Evolutionary conservation across 768 basidiomycete genomes (phyloP).

Genomic region (Mycena haematopus): DNA sequence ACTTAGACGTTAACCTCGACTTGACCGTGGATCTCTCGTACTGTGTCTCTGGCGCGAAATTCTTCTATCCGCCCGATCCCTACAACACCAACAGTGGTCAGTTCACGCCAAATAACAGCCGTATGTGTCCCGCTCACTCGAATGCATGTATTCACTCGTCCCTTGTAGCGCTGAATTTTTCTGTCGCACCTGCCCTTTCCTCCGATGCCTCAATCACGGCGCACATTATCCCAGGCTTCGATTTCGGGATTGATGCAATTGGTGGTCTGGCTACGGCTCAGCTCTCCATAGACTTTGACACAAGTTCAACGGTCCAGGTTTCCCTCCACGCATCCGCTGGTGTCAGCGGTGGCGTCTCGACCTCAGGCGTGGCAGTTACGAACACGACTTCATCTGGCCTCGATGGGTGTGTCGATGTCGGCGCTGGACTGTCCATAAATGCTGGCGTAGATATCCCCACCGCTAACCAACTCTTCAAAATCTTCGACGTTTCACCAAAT

Average conservation of each 20-base stretch:
- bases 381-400: slow-evolving; percentile 21
- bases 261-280: slow-evolving; percentile 26
- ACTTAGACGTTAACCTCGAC: slow-evolving; percentile 41
- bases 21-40: slow-evolving; percentile 42
- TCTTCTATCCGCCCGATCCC: slow-evolving; percentile 45
- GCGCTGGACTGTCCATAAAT: slow-evolving; percentile 43
- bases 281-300: slow-evolving; percentile 37
- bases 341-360: slow-evolving; percentile 10
- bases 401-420: slow-evolving; percentile 45
- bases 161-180: slow-evolving; percentile 39
- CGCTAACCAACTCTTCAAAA: background rate
- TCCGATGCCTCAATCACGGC: slow-evolving; percentile 39
- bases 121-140: slow-evolving; percentile 29
- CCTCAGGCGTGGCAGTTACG: slow-evolving; percentile 7
- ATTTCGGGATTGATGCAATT: slow-evolving; percentile 39
- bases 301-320: slow-evolving; percentile 36
- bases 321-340: slow-evolving; percentile 25
- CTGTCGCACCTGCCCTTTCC: slow-evolving; percentile 39
- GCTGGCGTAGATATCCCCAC: slow-evolving; percentile 43
- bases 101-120: slow-evolving; percentile 38
- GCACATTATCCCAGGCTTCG: slow-evolving; percentile 45
- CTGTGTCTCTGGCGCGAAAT: slow-evolving; percentile 37
- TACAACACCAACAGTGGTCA: slow-evolving; percentile 32
- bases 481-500: background rate
- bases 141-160: background rate